These are phyloP conservation scores for Cystofilobasidium capitatum DNA, from an alignment of 768 basidiomycete genomes.

Conservation along the genomic window DNA sequence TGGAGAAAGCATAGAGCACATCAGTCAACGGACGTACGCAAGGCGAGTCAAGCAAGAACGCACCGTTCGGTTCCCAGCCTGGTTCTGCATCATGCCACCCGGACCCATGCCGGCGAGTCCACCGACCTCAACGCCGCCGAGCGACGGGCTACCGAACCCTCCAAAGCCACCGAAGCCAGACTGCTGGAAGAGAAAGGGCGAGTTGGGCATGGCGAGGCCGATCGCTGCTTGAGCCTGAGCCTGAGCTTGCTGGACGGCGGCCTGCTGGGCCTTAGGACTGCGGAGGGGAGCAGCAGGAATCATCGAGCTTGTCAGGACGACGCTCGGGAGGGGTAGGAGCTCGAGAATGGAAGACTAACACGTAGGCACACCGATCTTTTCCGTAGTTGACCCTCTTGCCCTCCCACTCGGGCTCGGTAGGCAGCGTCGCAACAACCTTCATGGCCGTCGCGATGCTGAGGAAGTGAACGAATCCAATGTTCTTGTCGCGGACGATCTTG, in stretches of 20 bases:
- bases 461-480: slow-evolving; percentile 98
- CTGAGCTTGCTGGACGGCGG: slow-evolving; percentile 56
- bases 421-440: slow-evolving; percentile 91
- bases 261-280: slow-evolving; percentile 63
- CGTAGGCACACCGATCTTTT: slow-evolving; percentile 71
- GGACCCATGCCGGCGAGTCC: slow-evolving; percentile 30
- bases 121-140: slow-evolving; percentile 16
- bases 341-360: slow-evolving; percentile 7
- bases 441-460: slow-evolving; percentile 87
- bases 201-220: slow-evolving; percentile 35
- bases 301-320: background rate
- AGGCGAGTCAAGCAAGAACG: slow-evolving; percentile 35
- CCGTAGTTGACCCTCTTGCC: slow-evolving; percentile 96
- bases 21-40: background rate
- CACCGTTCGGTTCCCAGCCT: slow-evolving; percentile 78
- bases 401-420: slow-evolving; percentile 83
- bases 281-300: slow-evolving; percentile 45
- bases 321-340: background rate
- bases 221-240: slow-evolving; percentile 38
- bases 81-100: slow-evolving; percentile 37
- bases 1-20: background rate
- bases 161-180: slow-evolving; percentile 31
- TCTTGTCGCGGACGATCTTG: slow-evolving; percentile 98
- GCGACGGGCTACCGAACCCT: slow-evolving; percentile 29
- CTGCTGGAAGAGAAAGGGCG: slow-evolving; percentile 33